Evolutionary conservation across 2,329 filamentous ascomycete species (phyloP).

Genomic region (Aspergillus jensenii): DNA sequence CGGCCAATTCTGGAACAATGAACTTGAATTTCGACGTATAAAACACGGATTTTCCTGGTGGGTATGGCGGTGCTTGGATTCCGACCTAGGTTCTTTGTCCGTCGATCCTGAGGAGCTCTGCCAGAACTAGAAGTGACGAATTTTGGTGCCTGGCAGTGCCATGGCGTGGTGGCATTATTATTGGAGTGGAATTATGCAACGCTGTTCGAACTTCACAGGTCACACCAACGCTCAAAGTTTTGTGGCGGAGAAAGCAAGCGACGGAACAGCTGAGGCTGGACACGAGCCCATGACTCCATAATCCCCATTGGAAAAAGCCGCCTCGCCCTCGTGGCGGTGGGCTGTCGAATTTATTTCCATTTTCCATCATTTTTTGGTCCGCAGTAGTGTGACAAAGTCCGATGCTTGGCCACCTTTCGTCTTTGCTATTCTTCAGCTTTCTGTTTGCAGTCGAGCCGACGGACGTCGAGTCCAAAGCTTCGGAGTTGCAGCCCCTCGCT

Average conservation of each 20-base stretch:
- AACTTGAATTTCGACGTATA: not conserved
- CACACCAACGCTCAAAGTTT: not conserved
- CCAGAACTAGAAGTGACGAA: not conserved
- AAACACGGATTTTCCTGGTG: not conserved
- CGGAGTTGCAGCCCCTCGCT: not conserved
- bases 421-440: not conserved
- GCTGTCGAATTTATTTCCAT: not conserved
- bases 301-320: slow-evolving; percentile 17
- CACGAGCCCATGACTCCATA: not conserved
- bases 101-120: not conserved
- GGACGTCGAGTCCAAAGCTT: not conserved
- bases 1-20: not conserved
- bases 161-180: not conserved
- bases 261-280: not conserved
- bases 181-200: not conserved
- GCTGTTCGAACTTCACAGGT: not conserved
- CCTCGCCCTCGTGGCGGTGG: slow-evolving; percentile 34
- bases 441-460: not conserved
- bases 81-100: not conserved
- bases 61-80: not conserved
- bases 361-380: not conserved
- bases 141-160: slow-evolving; percentile 3
- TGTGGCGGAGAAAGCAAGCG: not conserved
- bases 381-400: slow-evolving; percentile 1
- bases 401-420: not conserved